Evolutionary conservation across 371 early-diverging fungal genomes (phyloP).

Genomic region (Dichotomocladium elegans): DNA sequence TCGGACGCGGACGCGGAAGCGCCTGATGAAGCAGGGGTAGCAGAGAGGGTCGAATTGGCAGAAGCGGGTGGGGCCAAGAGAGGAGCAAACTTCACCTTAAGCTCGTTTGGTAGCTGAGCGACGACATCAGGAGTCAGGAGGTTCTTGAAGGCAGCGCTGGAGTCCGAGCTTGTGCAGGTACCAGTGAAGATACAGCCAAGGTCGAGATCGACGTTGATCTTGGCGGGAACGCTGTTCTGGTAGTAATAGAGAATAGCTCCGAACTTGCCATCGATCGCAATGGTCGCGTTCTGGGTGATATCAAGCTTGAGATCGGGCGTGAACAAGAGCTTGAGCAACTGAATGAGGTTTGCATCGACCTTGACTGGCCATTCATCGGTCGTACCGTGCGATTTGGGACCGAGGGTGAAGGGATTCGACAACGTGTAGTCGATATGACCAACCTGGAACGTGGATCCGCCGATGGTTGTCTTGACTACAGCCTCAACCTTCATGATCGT

Average conservation of each 20-base stretch:
- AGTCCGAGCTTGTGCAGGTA: too few species aligned
- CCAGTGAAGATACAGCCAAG: too few species aligned
- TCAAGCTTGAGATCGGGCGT: conserved; percentile 17
- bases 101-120: too few species aligned
- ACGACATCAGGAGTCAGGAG: too few species aligned
- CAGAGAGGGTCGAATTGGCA: too few species aligned
- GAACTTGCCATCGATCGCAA: conserved; percentile 31
- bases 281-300: conserved; percentile 31
- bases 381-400: conserved; percentile 18
- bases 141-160: too few species aligned
- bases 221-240: conserved; percentile 17
- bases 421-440: conserved; percentile 20
- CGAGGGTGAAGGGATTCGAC: conserved; percentile 20
- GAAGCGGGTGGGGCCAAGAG: too few species aligned
- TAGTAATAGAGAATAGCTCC: conserved; percentile 25
- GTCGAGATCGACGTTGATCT: too few species aligned
- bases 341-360: conserved; percentile 10
- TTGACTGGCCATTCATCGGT: conserved; percentile 14
- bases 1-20: too few species aligned
- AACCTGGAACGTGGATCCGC: conserved; percentile 7
- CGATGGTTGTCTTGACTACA: conserved; percentile 4
- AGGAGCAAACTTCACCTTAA: too few species aligned
- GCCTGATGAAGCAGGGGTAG: too few species aligned
- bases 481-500: conserved; percentile 30
- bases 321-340: conserved; percentile 6